Evolutionary conservation across 2,329 filamentous ascomycete species (phyloP), one percentile per base, ranked within the genome.

Genomic region (Penicillium sumatraense): DNA sequence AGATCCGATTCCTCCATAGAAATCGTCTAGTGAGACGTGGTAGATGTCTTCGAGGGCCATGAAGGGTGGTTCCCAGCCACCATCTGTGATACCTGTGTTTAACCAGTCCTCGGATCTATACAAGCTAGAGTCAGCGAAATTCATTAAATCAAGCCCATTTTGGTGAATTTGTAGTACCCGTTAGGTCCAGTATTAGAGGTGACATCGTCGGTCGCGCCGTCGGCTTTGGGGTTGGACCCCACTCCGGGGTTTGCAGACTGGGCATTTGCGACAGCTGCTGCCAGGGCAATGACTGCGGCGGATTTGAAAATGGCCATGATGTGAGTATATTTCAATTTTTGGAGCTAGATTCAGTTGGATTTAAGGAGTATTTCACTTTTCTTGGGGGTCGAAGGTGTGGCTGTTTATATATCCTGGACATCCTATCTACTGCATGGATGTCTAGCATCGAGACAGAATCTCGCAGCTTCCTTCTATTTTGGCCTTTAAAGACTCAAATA

Each of bases 31-130:
- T 36, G 53, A 42, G 24, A 64, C 54, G 47, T 56, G 61, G 44
- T 60, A 49, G 33, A 64, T 33, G 40, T 62, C 53, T 4, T 57
- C 57, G 21, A 64, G 49, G 16, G 54, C 53, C 16, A 75, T 66
- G 60, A 61, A 71, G 1, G 73, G 72, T 2, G 72, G 72, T 21
- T 68, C 62, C 71, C 73, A 74, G 36, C 72, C 72, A 21, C 49
- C 23, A 23, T 8, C 33, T 24, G 54, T 55, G 36, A 59, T 50
- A 20, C 54, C 58, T 18, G 56, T 57, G 18, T 58, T 61, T 11
- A 59, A 48, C 53, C 57, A 59, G 31, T 59, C 49, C n/a, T 59
- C 57, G n/a, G 57, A 59, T 44, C 57, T 59, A 44, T 21, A 20
- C 38, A 42, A 42, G 21, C 18, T n/a, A n/a, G 11, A 24, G n/a